Evolutionary conservation across 2,329 filamentous ascomycete genomes (phyloP).

Genomic region (Meredithiella fracta): DNA sequence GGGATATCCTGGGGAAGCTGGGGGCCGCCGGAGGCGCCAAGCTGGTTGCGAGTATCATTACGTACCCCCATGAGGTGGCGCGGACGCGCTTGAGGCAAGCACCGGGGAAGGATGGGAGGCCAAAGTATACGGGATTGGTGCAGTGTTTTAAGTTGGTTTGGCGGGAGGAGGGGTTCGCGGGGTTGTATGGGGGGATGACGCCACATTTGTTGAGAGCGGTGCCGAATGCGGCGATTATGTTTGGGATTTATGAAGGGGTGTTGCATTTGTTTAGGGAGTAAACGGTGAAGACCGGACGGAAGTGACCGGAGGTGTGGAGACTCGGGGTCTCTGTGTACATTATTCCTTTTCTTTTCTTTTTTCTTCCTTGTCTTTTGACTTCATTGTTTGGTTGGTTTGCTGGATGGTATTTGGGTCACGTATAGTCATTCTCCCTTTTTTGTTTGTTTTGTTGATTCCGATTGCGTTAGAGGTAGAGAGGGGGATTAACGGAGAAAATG

Average conservation of each 20-base stretch:
- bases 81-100: slow-evolving; percentile 73
- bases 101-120: slow-evolving; percentile 47
- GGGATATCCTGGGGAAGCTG: slow-evolving; percentile 65
- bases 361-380: neutral
- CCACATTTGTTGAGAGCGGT: slow-evolving; percentile 84
- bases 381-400: neutral
- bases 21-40: slow-evolving; percentile 72
- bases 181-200: slow-evolving; percentile 78
- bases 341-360: neutral
- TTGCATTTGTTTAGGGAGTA: slow-evolving; percentile 28
- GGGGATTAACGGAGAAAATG: neutral
- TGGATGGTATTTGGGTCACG: too few relatives aligned
- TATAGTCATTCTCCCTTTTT: too few relatives aligned
- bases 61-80: slow-evolving; percentile 86
- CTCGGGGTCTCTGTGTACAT: neutral
- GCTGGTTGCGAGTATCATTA: slow-evolving; percentile 64
- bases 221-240: slow-evolving; percentile 89
- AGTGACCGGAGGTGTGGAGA: neutral
- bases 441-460: neutral
- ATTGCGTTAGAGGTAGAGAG: too few relatives aligned
- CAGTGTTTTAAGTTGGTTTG: slow-evolving; percentile 82
- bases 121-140: slow-evolving; percentile 75
- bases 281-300: neutral
- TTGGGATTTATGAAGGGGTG: slow-evolving; percentile 63
- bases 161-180: slow-evolving; percentile 73